Evolutionary conservation across 768 basidiomycete genomes (phyloP).

Genomic region (Leccinum longicurvipes): DNA sequence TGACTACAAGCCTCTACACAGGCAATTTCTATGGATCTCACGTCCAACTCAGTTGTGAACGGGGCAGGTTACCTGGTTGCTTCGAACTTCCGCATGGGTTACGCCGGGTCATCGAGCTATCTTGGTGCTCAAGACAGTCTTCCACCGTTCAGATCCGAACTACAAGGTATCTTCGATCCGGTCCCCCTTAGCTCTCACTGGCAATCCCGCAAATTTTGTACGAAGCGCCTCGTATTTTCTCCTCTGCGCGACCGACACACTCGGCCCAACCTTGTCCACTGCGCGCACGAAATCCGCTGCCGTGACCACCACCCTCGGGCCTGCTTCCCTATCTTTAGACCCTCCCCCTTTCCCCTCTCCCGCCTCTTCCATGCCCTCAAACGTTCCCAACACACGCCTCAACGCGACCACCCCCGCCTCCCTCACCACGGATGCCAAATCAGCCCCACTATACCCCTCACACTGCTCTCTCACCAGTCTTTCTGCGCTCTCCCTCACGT

Average conservation of each 20-base stretch:
- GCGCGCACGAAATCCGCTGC: constrained; percentile 71
- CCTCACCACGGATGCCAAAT: constrained; percentile 81
- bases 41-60: neutral
- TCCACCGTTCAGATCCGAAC: too few species aligned
- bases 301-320: constrained; percentile 38
- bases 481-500: constrained; percentile 30
- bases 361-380: constrained; percentile 53
- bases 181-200: constrained; percentile 43
- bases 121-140: too few species aligned
- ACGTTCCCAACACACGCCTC: constrained; percentile 59
- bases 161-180: constrained; percentile 12
- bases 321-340: neutral
- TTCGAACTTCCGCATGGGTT: too few species aligned
- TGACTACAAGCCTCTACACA: too few species aligned
- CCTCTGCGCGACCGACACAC: constrained; percentile 78
- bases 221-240: constrained; percentile 77
- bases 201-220: constrained; percentile 80
- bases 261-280: constrained; percentile 78
- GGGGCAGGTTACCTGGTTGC: too few species aligned
- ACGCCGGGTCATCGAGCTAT: too few species aligned
- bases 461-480: constrained; percentile 58
- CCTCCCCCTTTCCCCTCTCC: constrained; percentile 5
- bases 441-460: constrained; percentile 91
- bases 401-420: constrained; percentile 90
- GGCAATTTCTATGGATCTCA: neutral